Evolutionary conservation across 2,329 filamentous ascomycete genomes (phyloP).

Genomic region (Coniochaeta sp.): DNA sequence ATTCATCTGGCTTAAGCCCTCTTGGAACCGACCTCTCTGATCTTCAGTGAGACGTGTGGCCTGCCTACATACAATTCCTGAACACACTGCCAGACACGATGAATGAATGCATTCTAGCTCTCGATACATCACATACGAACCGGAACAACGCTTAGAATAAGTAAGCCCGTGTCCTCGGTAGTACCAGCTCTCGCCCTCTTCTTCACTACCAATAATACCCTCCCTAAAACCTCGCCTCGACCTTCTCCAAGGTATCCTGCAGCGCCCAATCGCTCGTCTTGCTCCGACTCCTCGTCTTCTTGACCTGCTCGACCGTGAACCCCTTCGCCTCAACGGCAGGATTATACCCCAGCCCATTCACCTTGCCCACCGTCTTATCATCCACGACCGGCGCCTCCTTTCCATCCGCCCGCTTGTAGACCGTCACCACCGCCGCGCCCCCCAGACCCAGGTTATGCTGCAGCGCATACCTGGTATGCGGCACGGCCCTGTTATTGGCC

Average conservation of each 20-base stretch:
- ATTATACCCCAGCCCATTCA: slow-evolving; percentile 76
- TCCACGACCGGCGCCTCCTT: slow-evolving; percentile 51
- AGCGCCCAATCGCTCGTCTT: slow-evolving; percentile 65
- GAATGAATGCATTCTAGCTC: neutral
- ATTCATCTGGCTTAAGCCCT: no score
- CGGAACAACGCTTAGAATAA: no score
- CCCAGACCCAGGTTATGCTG: slow-evolving; percentile 93
- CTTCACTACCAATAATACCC: no score
- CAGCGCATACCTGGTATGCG: slow-evolving; percentile 63
- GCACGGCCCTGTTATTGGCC: slow-evolving; percentile 79
- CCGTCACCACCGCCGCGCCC: slow-evolving; percentile 82
- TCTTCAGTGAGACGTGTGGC: neutral
- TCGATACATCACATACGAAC: neutral
- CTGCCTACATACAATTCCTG: neutral
- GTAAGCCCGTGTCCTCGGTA: neutral
- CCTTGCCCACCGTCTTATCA: slow-evolving; percentile 55
- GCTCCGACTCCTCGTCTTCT: slow-evolving; percentile 61
- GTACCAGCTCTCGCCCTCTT: neutral
- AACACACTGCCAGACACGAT: neutral
- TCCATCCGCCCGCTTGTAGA: slow-evolving; percentile 81
- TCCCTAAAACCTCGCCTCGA: slow-evolving; percentile 39
- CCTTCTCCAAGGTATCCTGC: slow-evolving; percentile 66
- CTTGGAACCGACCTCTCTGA: no score
- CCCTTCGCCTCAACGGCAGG: slow-evolving; percentile 84
- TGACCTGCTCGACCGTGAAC: slow-evolving; percentile 71